phyloP scores from a whole-genome alignment of 2,329 filamentous ascomycete genomes.

The Neonectria faginata region DNA sequence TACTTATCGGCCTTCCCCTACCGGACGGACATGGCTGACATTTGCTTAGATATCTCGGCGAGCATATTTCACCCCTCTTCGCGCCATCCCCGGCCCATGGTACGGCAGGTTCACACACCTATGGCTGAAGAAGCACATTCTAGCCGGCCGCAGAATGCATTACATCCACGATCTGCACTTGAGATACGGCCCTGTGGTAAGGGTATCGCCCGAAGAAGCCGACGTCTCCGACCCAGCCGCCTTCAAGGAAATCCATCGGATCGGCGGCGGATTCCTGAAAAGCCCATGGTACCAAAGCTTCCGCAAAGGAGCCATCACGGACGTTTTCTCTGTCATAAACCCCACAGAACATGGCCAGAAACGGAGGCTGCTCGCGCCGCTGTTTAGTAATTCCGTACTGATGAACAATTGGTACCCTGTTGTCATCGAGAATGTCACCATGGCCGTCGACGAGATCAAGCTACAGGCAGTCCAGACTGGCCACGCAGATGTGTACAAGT shows the following conservation, averaged over 20 bases:
- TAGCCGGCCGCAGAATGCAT: background rate
- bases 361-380: conserved; percentile 1
- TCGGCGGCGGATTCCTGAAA: conserved; percentile 13
- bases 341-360: conserved; percentile 12
- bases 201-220: conserved; percentile 9
- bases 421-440: background rate
- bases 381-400: conserved; percentile 11
- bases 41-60: background rate
- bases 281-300: conserved; percentile 8
- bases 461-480: conserved; percentile 52
- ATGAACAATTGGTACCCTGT: conserved; percentile 5
- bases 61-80: background rate
- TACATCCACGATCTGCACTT: conserved; percentile 17
- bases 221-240: conserved; percentile 11
- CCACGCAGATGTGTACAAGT: conserved; percentile 60
- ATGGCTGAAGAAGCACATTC: background rate
- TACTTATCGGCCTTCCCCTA: background rate
- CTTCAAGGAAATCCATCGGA: conserved; percentile 23
- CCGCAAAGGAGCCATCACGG: background rate
- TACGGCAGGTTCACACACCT: conserved; percentile 16
- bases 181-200: conserved; percentile 19
- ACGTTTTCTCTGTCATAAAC: conserved; percentile 14
- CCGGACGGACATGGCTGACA: background rate
- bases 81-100: conserved; percentile 28
- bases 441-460: conserved; percentile 17